Percentiles rank a stretch among this genome's conserved stretches.
phyloP scores from a whole-genome alignment of 2,329 filamentous ascomycete genomes.

The Sphaceloma murrayae region DNA sequence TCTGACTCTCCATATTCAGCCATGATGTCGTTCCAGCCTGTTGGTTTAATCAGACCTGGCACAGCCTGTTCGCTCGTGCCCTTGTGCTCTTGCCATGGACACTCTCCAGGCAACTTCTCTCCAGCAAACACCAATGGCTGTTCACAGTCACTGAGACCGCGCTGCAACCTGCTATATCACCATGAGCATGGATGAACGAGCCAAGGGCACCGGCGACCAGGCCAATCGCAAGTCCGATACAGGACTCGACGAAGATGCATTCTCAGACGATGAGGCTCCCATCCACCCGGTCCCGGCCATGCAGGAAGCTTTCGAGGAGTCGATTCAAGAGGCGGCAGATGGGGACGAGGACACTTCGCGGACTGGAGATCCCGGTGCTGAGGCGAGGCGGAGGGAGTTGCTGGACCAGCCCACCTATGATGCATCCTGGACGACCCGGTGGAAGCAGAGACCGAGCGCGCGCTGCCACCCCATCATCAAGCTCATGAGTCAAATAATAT shows the following conservation, averaged over 20 bases:
- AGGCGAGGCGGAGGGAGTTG: slow-evolving; percentile 54
- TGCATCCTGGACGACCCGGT: slow-evolving; percentile 60
- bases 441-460: slow-evolving; percentile 67
- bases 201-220: slow-evolving; percentile 8
- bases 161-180: neutral
- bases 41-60: slow-evolving; percentile 16
- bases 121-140: slow-evolving; percentile 9
- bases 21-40: slow-evolving; percentile 15
- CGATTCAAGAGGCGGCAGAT: slow-evolving; percentile 56
- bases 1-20: slow-evolving; percentile 15
- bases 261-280: slow-evolving; percentile 32
- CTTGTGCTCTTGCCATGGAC: slow-evolving; percentile 12
- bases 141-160: neutral
- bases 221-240: slow-evolving; percentile 9
- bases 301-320: slow-evolving; percentile 76
- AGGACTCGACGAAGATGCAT: slow-evolving; percentile 18
- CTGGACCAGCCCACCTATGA: slow-evolving; percentile 60
- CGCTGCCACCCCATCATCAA: slow-evolving; percentile 82
- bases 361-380: slow-evolving; percentile 46
- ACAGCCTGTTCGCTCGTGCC: slow-evolving; percentile 12
- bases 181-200: slow-evolving; percentile 11
- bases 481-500: slow-evolving; percentile 82
- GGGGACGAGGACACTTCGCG: slow-evolving; percentile 30
- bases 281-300: slow-evolving; percentile 64
- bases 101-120: neutral